Conservation (phyloP, 176 grass and related monocot species). For the Triticum dicoccoides region DNA sequence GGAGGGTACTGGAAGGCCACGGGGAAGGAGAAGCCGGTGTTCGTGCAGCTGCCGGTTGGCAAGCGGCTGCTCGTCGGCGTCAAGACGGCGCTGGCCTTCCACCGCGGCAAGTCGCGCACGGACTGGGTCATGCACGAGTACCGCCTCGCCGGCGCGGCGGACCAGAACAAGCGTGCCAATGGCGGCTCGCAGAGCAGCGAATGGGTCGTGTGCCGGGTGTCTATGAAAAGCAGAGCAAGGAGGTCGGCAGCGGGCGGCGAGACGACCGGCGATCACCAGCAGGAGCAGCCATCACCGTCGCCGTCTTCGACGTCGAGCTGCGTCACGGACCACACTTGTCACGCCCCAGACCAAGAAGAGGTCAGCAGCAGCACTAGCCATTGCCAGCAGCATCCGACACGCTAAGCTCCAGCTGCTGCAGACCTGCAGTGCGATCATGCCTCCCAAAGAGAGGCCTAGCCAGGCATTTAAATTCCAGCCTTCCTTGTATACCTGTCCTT, state of each 20-base stretch:
- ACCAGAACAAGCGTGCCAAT: background rate
- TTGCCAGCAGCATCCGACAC: background rate
- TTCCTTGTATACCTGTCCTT: constrained; percentile 18
- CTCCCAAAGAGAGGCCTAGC: constrained; percentile 20
- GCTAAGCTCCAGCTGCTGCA: background rate
- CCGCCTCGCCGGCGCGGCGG: constrained; percentile 40
- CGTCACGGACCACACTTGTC: constrained; percentile 18
- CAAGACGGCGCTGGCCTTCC: constrained; percentile 61
- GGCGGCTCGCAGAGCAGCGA: constrained; percentile 32
- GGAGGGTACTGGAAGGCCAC: constrained; percentile 70
- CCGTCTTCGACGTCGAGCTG: constrained; percentile 43
- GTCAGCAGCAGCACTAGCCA: constrained; percentile 30
- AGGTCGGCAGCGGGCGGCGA: background rate
- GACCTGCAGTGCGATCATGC: background rate
- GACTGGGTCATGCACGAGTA: constrained; percentile 99
- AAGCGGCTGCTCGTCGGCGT: constrained; percentile 50
- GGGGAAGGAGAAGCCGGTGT: constrained; percentile 56
- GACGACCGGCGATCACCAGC: background rate
- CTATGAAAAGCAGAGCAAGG: constrained; percentile 38
- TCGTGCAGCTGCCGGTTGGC: constrained; percentile 21
- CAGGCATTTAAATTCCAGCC: background rate
- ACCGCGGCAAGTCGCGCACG: constrained; percentile 54
- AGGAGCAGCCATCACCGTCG: background rate
- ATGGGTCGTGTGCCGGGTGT: constrained; percentile 76
- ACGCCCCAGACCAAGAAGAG: constrained; percentile 44